Evolutionary conservation across 345 rosid species (phyloP).

Genomic region (Eutrema yunnanense): DNA sequence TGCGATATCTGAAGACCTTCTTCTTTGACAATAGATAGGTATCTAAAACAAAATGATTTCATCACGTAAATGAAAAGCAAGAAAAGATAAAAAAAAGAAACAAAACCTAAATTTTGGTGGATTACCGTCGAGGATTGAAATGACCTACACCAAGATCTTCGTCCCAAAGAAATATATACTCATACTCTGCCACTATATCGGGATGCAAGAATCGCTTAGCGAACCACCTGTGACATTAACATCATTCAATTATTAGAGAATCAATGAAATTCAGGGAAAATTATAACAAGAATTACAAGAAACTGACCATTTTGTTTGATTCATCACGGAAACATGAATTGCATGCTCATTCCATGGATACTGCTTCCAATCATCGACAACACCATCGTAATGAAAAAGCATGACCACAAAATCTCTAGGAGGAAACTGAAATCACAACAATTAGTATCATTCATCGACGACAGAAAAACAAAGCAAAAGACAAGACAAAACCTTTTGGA

Average conservation of each 20-base stretch:
- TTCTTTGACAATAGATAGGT: conserved; percentile 54
- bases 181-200: conserved; percentile 65
- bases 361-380: conserved; percentile 69
- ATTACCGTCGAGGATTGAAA: conserved; percentile 65
- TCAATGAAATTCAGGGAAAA: background rate
- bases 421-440: conserved; percentile 46
- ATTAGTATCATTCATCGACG: background rate
- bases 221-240: conserved; percentile 68
- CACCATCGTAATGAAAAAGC: conserved; percentile 93
- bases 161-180: conserved; percentile 91
- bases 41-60: conserved; percentile 32
- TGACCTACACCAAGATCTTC: conserved; percentile 84
- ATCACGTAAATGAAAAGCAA: background rate
- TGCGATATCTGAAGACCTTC: conserved; percentile 93
- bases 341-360: conserved; percentile 54
- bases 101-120: background rate
- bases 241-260: background rate
- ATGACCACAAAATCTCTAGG: conserved; percentile 53
- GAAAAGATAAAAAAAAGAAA: background rate
- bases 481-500: conserved; percentile 47
- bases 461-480: background rate
- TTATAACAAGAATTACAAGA: background rate
- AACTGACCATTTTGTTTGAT: conserved; percentile 84
- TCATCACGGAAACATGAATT: conserved; percentile 67
- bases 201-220: conserved; percentile 97